phyloP scores from a whole-genome alignment of 2,329 filamentous ascomycete genomes.

The Rhynchosporium secalis region DNA sequence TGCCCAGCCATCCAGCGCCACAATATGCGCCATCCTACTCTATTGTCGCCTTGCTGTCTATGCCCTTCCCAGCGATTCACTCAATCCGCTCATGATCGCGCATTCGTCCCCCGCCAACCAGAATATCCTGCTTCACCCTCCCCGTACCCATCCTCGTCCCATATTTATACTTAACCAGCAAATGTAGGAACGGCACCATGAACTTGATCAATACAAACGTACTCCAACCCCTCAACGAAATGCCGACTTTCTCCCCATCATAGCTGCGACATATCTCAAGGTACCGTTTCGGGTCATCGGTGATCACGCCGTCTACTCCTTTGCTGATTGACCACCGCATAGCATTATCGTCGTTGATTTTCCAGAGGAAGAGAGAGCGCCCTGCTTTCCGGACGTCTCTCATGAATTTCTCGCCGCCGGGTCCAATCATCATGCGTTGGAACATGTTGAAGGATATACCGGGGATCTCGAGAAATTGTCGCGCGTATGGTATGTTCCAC shows the following conservation, averaged over 20 bases:
- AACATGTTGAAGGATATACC: constrained; percentile 78
- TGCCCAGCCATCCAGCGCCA: neutral
- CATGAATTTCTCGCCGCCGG: constrained; percentile 66
- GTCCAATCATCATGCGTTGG: constrained; percentile 66
- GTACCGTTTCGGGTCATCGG: constrained; percentile 75
- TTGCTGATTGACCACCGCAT: constrained; percentile 79
- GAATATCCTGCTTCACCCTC: constrained; percentile 9
- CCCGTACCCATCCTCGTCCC: constrained; percentile 7
- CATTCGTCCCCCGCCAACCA: neutral
- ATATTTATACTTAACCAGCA: constrained; percentile 28
- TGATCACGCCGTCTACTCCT: constrained; percentile 76
- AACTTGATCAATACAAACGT: constrained; percentile 29
- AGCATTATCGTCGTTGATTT: constrained; percentile 73
- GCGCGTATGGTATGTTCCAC: constrained; percentile 59
- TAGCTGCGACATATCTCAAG: constrained; percentile 55
- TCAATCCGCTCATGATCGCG: constrained; percentile 5
- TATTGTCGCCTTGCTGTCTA: neutral
- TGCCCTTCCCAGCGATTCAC: neutral
- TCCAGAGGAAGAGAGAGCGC: constrained; percentile 76
- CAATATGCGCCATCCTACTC: neutral
- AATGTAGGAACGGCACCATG: constrained; percentile 25
- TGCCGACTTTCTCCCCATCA: constrained; percentile 29
- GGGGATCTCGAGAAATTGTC: constrained; percentile 66
- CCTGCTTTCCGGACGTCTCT: constrained; percentile 55
- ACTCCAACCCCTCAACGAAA: constrained; percentile 19